Conservation (phyloP, 257 asterid species). For the Nicotiana tomentosiformis region DNA sequence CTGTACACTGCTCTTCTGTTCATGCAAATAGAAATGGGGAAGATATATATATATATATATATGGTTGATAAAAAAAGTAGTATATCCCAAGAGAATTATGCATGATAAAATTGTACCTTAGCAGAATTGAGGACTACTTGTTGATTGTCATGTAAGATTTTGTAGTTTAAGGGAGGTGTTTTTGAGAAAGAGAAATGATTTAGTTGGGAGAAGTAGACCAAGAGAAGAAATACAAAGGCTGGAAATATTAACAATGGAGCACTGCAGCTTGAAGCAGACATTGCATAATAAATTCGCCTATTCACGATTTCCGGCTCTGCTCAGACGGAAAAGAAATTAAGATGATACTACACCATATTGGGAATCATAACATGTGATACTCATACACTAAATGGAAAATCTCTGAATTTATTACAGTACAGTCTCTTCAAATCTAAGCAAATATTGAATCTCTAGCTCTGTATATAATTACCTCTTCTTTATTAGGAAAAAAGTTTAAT, state of each 20-base stretch:
- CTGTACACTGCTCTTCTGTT: slow-evolving; percentile 5
- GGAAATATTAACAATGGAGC: background rate
- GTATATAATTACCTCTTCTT: background rate
- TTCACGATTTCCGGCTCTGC: no score
- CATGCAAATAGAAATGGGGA: background rate
- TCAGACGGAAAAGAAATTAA: no score
- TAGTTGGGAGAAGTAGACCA: slow-evolving; percentile 2
- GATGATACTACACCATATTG: background rate
- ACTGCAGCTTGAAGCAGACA: background rate
- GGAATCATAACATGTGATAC: background rate
- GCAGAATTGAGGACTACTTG: background rate
- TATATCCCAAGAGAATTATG: no score
- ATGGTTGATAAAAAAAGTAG: background rate
- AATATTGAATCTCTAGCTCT: background rate
- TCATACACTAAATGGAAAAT: background rate
- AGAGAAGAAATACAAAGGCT: background rate
- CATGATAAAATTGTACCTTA: no score
- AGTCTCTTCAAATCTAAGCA: background rate
- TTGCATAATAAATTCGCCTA: no score
- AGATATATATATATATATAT: background rate
- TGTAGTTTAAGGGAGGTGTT: background rate
- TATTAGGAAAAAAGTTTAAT: background rate
- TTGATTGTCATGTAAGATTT: background rate
- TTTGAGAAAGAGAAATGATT: background rate
- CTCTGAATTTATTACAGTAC: background rate